Evolutionary conservation across 495 filamentous ascomycete species (phyloP).

Genomic region (Daldinia grandis): DNA sequence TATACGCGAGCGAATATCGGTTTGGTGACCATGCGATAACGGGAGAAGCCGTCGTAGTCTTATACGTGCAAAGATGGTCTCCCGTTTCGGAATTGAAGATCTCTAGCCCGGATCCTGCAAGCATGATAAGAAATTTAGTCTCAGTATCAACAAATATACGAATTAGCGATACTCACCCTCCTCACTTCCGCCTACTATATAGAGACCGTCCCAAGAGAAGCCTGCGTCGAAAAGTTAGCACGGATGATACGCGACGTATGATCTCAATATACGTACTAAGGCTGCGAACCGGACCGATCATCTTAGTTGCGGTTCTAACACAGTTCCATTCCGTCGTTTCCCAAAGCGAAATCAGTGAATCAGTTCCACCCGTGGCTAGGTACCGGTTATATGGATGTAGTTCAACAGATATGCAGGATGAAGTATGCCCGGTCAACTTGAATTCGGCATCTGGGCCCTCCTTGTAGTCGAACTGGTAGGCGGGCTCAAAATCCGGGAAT

Average conservation of each 20-base stretch:
- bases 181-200: constrained; percentile 84
- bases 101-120: constrained; percentile 64
- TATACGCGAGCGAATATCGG: constrained; percentile 88
- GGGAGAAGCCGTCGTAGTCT: constrained; percentile 68
- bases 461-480: constrained; percentile 51
- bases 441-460: constrained; percentile 56
- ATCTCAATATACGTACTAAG: constrained; percentile 62
- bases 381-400: constrained; percentile 80
- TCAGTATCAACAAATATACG: constrained; percentile 15
- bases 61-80: constrained; percentile 81
- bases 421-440: constrained; percentile 84
- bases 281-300: constrained; percentile 80
- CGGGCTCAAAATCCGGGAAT: constrained; percentile 68
- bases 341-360: constrained; percentile 89
- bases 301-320: constrained; percentile 76
- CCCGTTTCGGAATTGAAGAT: constrained; percentile 89
- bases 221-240: constrained; percentile 44
- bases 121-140: constrained; percentile 23
- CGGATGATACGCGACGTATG: neutral
- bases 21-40: constrained; percentile 91
- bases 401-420: constrained; percentile 73
- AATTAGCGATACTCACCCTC: constrained; percentile 64
- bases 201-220: constrained; percentile 92
- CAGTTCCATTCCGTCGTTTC: constrained; percentile 94
- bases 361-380: constrained; percentile 87